These are phyloP conservation scores for Termitomyces eurrhizus DNA, from an alignment of 768 basidiomycete genomes.

Conservation along the genomic window DNA sequence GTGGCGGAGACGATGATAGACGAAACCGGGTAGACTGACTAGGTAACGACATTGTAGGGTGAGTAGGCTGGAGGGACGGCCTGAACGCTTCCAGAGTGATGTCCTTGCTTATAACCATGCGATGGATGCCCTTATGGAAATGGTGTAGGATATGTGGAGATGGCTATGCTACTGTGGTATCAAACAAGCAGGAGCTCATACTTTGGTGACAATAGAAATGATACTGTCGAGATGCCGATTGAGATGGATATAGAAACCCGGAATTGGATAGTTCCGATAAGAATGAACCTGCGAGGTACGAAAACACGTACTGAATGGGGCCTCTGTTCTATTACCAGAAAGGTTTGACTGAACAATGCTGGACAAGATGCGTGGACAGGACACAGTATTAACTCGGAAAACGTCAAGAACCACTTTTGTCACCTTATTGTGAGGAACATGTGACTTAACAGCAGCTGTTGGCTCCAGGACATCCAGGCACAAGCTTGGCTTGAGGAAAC, in stretches of 20 bases:
- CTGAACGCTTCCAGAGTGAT: neutral
- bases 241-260: neutral
- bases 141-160: neutral
- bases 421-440: neutral
- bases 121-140: neutral
- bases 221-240: neutral
- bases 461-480: neutral
- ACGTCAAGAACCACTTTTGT: neutral
- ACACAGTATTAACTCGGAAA: neutral
- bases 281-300: neutral
- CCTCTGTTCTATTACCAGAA: neutral
- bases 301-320: neutral
- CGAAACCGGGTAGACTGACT: neutral
- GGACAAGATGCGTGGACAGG: neutral
- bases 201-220: neutral
- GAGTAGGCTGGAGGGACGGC: neutral
- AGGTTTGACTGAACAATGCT: neutral
- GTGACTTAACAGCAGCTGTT: neutral
- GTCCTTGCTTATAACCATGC: neutral
- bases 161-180: neutral
- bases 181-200: neutral
- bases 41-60: neutral
- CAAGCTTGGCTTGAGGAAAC: neutral
- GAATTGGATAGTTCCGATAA: neutral
- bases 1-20: constrained; percentile 1